A percentile compares a stretch with the other conserved stretches of the same genome.
These are phyloP conservation scores for Edaphochlamys debaryana DNA, from an alignment of 139 green algal genomes.

Conservation along the genomic window DNA sequence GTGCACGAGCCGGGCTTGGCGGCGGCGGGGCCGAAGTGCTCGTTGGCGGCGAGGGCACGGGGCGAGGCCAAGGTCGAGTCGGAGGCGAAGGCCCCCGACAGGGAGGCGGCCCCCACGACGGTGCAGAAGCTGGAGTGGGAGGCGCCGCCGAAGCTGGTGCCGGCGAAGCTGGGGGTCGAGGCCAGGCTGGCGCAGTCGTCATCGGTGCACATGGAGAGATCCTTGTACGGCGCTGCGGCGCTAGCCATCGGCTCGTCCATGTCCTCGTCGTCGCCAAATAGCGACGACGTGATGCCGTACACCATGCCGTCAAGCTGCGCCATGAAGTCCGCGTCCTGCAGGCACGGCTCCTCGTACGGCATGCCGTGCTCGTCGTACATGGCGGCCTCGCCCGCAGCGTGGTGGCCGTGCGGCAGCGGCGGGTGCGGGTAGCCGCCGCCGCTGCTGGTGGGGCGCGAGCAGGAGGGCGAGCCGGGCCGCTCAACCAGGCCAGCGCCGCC, in stretches of 20 bases:
- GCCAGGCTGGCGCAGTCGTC: slow-evolving; percentile 30
- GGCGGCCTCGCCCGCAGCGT: neutral
- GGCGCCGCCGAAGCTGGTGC: neutral
- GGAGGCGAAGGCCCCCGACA: too few species aligned
- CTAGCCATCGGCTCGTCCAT: too few species aligned
- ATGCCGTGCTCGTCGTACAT: neutral
- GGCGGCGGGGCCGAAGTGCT: too few species aligned
- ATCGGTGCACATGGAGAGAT: neutral
- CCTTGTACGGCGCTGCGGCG: neutral
- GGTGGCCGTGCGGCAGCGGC: neutral
- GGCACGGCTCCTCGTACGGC: slow-evolving; percentile 12
- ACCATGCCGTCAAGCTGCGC: neutral
- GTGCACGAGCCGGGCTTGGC: too few species aligned
- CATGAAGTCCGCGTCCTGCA: slow-evolving; percentile 1
- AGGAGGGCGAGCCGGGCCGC: neutral
- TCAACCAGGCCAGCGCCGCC: neutral
- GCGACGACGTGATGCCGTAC: neutral
- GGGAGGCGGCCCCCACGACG: too few species aligned
- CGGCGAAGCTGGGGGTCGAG: neutral
- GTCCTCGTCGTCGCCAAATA: neutral
- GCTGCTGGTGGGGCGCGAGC: neutral
- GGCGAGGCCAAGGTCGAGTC: too few species aligned
- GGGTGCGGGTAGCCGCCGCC: neutral
- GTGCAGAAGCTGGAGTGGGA: neutral
- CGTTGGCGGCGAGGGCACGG: neutral